These are phyloP conservation scores for Globisporangium carolinianum DNA, from an alignment of 352 stramenopile genomes.

Conservation along the genomic window DNA sequence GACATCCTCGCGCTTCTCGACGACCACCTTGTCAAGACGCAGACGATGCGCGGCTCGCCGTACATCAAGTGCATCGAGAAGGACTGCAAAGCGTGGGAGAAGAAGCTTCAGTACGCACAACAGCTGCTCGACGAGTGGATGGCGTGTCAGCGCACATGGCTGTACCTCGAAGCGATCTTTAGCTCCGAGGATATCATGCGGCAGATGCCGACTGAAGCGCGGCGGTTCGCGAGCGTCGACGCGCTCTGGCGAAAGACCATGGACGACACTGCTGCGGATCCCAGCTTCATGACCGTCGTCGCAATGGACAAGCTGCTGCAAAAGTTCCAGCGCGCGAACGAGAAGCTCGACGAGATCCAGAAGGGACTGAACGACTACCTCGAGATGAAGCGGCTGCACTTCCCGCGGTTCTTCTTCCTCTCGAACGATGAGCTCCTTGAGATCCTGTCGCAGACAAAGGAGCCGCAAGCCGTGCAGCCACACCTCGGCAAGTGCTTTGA, in stretches of 20 bases:
- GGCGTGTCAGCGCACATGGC: constrained; percentile 90
- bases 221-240: constrained; percentile 86
- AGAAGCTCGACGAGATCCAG: constrained; percentile 93
- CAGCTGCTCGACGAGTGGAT: constrained; percentile 94
- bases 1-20: constrained; percentile 91
- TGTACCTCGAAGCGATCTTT: constrained; percentile 96
- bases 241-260: constrained; percentile 90
- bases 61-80: constrained; percentile 94
- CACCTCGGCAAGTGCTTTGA: constrained; percentile 89
- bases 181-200: constrained; percentile 94
- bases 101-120: constrained; percentile 85
- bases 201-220: constrained; percentile 91
- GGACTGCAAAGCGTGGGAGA: constrained; percentile 86
- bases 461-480: constrained; percentile 88
- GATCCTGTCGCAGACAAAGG: constrained; percentile 92
- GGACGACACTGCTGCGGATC: constrained; percentile 84
- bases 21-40: constrained; percentile 93
- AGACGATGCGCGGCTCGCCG: constrained; percentile 92
- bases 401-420: constrained; percentile 93
- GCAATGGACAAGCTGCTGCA: constrained; percentile 87
- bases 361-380: constrained; percentile 93
- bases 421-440: constrained; percentile 93
- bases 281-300: constrained; percentile 87
- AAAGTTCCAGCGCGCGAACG: constrained; percentile 91
- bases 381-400: constrained; percentile 91